These are phyloP conservation scores for Eragrostis tef DNA, from an alignment of 202 grass and related monocot genomes.

Conservation along the genomic window DNA sequence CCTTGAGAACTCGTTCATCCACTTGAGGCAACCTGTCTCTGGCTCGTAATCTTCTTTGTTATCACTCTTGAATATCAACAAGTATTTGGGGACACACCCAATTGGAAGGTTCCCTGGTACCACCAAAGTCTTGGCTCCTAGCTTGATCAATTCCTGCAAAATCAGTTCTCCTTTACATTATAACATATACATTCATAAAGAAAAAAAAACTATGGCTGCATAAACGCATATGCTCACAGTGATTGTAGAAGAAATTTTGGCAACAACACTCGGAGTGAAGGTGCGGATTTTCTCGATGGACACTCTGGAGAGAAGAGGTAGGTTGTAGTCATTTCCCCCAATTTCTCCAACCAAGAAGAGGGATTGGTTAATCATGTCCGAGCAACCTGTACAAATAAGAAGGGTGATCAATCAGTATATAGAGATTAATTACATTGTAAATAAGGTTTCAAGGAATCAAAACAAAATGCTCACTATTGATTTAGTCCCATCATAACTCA, in stretches of 20 bases:
- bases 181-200: conserved; percentile 1
- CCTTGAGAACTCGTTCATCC: conserved; percentile 69
- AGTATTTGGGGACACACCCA: conserved; percentile 66
- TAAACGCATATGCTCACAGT: conserved; percentile 40
- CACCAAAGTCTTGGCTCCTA: conserved; percentile 67
- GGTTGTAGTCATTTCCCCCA: conserved; percentile 95
- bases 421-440: conserved; percentile 20
- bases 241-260: conserved; percentile 61
- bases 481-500: background rate
- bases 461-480: background rate
- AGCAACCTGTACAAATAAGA: conserved; percentile 49
- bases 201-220: background rate
- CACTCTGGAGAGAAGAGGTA: conserved; percentile 49
- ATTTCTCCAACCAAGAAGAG: conserved; percentile 92
- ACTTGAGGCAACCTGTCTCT: conserved; percentile 66
- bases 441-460: background rate
- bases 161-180: conserved; percentile 14
- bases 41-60: conserved; percentile 66
- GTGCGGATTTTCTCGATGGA: conserved; percentile 51
- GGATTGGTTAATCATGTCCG: conserved; percentile 49
- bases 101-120: conserved; percentile 77
- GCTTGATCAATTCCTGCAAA: conserved; percentile 67
- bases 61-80: conserved; percentile 58
- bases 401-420: conserved; percentile 4
- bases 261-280: conserved; percentile 59